These are phyloP conservation scores for Orbilia javanica DNA, from an alignment of 2,329 filamentous ascomycete species.

Conservation along the genomic window DNA sequence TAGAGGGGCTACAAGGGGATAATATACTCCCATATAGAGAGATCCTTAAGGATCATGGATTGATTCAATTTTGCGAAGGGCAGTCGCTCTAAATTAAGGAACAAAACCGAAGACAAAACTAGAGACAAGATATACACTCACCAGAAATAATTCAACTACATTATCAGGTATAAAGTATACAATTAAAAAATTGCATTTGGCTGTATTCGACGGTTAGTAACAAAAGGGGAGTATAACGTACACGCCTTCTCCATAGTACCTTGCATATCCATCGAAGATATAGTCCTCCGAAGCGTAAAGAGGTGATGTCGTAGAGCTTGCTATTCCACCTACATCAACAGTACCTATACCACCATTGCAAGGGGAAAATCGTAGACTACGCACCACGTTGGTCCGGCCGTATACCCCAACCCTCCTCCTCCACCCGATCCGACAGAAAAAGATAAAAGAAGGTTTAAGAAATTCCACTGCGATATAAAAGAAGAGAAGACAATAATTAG, in stretches of 20 bases:
- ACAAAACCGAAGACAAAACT: background rate
- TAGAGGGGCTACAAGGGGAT: too few species aligned
- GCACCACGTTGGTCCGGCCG: conserved; percentile 43
- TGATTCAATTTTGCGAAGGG: background rate
- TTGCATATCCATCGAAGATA: conserved; percentile 5
- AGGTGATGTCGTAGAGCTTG: conserved; percentile 38
- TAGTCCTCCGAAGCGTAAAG: conserved; percentile 10
- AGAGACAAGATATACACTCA: background rate
- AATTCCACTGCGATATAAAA: conserved; percentile 36
- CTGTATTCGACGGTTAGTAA: conserved; percentile 52
- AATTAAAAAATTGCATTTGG: conserved; percentile 1
- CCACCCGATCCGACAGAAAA: conserved; percentile 22
- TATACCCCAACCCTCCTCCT: background rate
- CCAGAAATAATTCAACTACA: background rate
- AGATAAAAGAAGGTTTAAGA: conserved; percentile 22
- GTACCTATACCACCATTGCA: conserved; percentile 51
- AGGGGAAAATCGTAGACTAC: conserved; percentile 56
- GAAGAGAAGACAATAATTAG: conserved; percentile 36
- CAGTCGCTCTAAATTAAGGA: background rate
- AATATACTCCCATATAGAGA: too few species aligned
- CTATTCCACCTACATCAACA: conserved; percentile 59
- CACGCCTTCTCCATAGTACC: conserved; percentile 28
- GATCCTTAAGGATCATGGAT: background rate
- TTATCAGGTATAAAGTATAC: conserved; percentile 6
- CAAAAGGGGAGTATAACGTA: conserved; percentile 58